phyloP scores from a whole-genome alignment of 2,329 filamentous ascomycete species.

The Metarhizium album region DNA sequence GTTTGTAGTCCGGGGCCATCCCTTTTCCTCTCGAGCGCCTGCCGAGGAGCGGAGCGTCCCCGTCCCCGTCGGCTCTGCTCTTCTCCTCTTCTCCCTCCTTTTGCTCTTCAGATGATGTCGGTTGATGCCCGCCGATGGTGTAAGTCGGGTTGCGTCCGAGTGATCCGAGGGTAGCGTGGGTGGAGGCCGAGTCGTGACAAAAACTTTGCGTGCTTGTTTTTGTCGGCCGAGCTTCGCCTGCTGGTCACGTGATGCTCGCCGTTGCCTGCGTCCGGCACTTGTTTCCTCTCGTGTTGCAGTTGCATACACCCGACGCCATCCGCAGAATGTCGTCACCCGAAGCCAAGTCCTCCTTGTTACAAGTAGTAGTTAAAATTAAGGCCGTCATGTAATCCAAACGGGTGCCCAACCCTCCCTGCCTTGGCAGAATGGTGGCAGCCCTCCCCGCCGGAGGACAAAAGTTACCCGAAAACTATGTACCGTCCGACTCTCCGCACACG shows the following conservation, averaged over 20 bases:
- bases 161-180: neutral
- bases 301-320: no score
- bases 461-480: slow-evolving; percentile 2
- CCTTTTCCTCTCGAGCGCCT: no score
- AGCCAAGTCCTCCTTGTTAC: neutral
- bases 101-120: no score
- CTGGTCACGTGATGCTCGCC: slow-evolving; percentile 9
- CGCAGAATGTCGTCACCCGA: neutral
- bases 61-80: neutral
- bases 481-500: neutral
- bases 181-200: neutral
- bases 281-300: no score
- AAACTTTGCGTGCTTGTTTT: neutral
- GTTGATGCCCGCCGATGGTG: no score
- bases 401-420: neutral
- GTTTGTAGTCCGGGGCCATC: slow-evolving; percentile 20
- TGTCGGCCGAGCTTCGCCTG: neutral
- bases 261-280: no score
- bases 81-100: neutral
- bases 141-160: neutral
- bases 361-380: slow-evolving; percentile 2
- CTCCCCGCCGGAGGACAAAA: neutral
- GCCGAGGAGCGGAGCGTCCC: no score
- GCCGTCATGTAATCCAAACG: slow-evolving; percentile 2
- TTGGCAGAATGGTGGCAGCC: neutral